Evolutionary conservation across 2,329 filamentous ascomycete species (phyloP), one percentile per base, ranked within the genome.

Genomic region (Ceratocystiopsis minuta): DNA sequence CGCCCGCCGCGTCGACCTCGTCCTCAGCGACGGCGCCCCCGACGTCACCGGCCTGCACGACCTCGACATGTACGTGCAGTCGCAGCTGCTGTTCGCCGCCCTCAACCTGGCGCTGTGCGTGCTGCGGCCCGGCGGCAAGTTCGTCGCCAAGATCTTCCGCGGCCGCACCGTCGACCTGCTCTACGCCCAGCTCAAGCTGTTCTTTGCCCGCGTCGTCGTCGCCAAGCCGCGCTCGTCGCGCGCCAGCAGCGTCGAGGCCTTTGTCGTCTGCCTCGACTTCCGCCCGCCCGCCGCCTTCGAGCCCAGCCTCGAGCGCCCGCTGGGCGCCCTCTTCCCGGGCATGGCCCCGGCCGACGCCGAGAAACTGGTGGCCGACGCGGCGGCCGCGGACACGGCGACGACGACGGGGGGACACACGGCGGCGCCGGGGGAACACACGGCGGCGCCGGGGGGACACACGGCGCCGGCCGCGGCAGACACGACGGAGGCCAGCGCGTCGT

Each of bases 41-140:
- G 90, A 98, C 54, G 90, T 98, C 13, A 98, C 90, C 0, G 90
- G 90, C 16, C 70, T 98, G 1, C 90, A 98, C 58, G 90, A 98
- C 57, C 74, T 98, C 33, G 90, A 98, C 60, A 96, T 96, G 51
- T 98, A 98, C 60, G 83, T 98, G 16, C 90, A 98, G 61, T 87
- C 83, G 10, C 90, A 96, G 60, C 71, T 98, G 10, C 78, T 98
- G 39, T 95, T 92, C 59, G 85, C 88, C 0, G 90, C 90, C 0
- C 72, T 98, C 16, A 94, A 95, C 57, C 74, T 98, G 3, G 86
- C 90, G 0, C 74, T 95, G 13, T 93, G 88, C 55, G 86, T 98
- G 13, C 72, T 98, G 6, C 47, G 46, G 37, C 87, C 87, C 0
- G 90, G 90, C 36, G 90, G 90, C 48, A 93, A 85, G 54, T 98